Evolutionary conservation across 192 early-diverging fungal genomes (phyloP), one percentile per base, ranked within the genome.

Genomic region (Coemansia sp.): DNA sequence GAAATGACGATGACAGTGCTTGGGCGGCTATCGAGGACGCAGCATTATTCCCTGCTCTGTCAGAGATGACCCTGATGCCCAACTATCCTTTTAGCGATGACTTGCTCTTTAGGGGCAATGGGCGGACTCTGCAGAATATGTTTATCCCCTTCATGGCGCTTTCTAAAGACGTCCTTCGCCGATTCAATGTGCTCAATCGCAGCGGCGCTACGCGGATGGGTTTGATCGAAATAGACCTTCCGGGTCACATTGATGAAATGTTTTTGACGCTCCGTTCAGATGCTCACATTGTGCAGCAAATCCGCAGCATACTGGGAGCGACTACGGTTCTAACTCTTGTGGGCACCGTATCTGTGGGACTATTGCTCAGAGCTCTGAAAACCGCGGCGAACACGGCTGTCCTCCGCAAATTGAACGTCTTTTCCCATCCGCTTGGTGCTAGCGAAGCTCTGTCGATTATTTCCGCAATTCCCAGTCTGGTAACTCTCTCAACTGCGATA

Each of bases 81-180:
- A 34, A 11, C 6, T 58, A 58, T 3, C 55, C 55, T n/a, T 58
- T 58, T 21, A 36, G 6, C 6, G 55, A 58, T 31, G 55, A 58
- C 55, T 35, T 58, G 55, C 55, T 58, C 5, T 58, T 36, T 21
- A 58, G 55, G 7, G 55, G 55, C 10, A 58, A 36, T 34, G 55
- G 55, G 1, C 2, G 18, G 20, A 36, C 55, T 14, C 33, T 58
- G 5, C 31, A n/a, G 26, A n/a, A 21, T 9, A 6, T 58, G 1
- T n/a, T 8, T 34, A n/a, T 58, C 20, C 34, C 34, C 25, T 58
- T 37, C 7, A 4, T 33, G 6, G 55, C 8, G 20, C 25, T 58
- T 21, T 9, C 33, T 33, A 58, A 8, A 35, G 21, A 58, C 3
- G 9, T 14, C 4, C 9, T 58, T n/a, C 34, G 34, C 20, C 31